Evolutionary conservation across 2,329 filamentous ascomycete genomes (phyloP).

Genomic region (Nemania abortiva): DNA sequence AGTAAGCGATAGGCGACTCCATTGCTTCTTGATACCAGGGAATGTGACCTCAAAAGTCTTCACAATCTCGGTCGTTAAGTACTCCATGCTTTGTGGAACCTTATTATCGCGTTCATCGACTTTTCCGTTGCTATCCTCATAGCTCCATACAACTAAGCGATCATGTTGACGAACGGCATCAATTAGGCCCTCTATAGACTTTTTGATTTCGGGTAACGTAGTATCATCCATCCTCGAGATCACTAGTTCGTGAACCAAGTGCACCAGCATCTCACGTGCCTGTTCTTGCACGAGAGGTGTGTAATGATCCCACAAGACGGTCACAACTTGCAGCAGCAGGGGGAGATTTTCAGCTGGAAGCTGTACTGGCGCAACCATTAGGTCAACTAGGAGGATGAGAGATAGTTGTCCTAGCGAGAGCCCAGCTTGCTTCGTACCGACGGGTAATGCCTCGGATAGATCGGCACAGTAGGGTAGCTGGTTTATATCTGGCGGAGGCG

Average conservation of each 20-base stretch:
- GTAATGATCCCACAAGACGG: slow-evolving; percentile 98
- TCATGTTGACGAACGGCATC: slow-evolving; percentile 89
- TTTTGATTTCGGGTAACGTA: slow-evolving; percentile 70
- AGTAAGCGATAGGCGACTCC: slow-evolving; percentile 88
- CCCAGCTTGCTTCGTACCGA: slow-evolving; percentile 90
- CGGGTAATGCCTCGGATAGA: slow-evolving; percentile 79
- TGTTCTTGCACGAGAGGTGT: slow-evolving; percentile 95
- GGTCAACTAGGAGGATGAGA: slow-evolving; percentile 91
- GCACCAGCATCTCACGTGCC: slow-evolving; percentile 96
- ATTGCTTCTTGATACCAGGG: slow-evolving; percentile 88
- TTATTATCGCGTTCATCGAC: slow-evolving; percentile 79
- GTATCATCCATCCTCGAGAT: slow-evolving; percentile 81
- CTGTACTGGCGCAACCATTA: slow-evolving; percentile 93
- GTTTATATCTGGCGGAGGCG: slow-evolving; percentile 78
- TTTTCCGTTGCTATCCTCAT: slow-evolving; percentile 90
- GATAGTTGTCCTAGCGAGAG: slow-evolving; percentile 94
- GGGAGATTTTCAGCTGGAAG: slow-evolving; percentile 84
- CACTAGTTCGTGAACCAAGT: slow-evolving; percentile 95
- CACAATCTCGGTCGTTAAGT: slow-evolving; percentile 83
- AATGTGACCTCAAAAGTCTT: slow-evolving; percentile 87
- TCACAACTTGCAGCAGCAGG: slow-evolving; percentile 87
- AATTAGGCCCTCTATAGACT: slow-evolving; percentile 86
- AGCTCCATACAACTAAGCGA: slow-evolving; percentile 87
- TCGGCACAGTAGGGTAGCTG: slow-evolving; percentile 91
- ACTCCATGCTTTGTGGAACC: slow-evolving; percentile 88